Evolutionary conservation across 345 rosid genomes (phyloP), one percentile per base, ranked within the genome.

Genomic region (Euphorbia lathyris): DNA sequence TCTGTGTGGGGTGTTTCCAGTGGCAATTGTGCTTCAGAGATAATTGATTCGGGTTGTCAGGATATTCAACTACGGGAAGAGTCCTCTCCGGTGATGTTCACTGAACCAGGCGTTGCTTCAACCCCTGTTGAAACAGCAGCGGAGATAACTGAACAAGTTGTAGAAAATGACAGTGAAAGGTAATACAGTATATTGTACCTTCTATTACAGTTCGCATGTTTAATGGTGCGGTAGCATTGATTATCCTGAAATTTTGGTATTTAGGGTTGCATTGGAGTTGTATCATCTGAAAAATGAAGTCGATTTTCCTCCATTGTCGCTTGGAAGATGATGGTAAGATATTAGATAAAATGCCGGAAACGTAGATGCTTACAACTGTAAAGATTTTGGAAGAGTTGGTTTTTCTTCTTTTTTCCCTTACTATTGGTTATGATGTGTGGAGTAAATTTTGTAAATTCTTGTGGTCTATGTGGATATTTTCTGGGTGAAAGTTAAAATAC

Each of bases 251-350:
- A 36, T 66, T 40, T 63, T 67, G 56, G 70, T 55, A 71, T 59
- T 12, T 63, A 78, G 81, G 63, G 65, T 1, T 42, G 66, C 23
- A 25, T 57, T 30, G 62, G 57, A 55, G 55, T 57, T 65, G 19
- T 81, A 74, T 72, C 81, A 69, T 63, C 68, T 81, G 16, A 63
- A 63, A 63, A 69, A 78, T 73, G 79, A 81, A 40, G 70, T 9
- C 8, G 82, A 81, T 66, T 81, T 78, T 58, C 82, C 82, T 69
- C 82, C 80, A 40, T 56, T 81, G 23, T 55, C 71, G n/a, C 19
- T 38, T 13, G 9, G 58, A 75, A 47, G 53, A 64, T 19, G 51
- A 12, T 42, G 12, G 22, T 26, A 58, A 53, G 23, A 17, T 55
- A 66, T n/a, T 9, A 43, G 19, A 34, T 25, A 50, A 5, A 57